A percentile compares a stretch with the other conserved stretches of the same genome.
Evolutionary conservation across 1,284 basidiomycete genomes (phyloP).

Genomic region (Apiotrichum montevideense): DNA sequence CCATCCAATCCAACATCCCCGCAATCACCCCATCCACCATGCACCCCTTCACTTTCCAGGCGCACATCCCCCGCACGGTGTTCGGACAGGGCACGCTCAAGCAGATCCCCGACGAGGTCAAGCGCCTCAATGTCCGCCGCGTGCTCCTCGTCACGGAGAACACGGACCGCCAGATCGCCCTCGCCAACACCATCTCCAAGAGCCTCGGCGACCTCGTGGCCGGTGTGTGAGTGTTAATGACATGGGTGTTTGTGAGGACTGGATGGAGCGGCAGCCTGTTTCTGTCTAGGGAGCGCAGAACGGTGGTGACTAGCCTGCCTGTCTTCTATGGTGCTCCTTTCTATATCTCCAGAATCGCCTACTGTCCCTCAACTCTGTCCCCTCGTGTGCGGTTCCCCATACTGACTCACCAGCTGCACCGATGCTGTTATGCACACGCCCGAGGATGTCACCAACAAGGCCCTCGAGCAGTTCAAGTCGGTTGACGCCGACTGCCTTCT

Average conservation of each 20-base stretch:
- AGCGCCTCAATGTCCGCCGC: slow-evolving; percentile 38
- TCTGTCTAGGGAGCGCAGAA: too few relatives aligned
- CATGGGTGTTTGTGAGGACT: too few relatives aligned
- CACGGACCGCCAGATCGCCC: slow-evolving; percentile 22
- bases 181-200: slow-evolving; percentile 32
- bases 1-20: slow-evolving; percentile 6
- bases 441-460: slow-evolving; percentile 46
- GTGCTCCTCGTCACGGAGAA: slow-evolving; percentile 44
- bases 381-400: too few relatives aligned
- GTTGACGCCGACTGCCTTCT: slow-evolving; percentile 46
- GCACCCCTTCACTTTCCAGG: slow-evolving; percentile 14
- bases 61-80: slow-evolving; percentile 47
- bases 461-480: slow-evolving; percentile 29
- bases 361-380: too few relatives aligned
- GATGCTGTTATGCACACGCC: slow-evolving; percentile 52
- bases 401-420: slow-evolving; percentile 21
- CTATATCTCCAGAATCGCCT: too few relatives aligned
- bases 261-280: too few relatives aligned
- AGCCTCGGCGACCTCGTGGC: slow-evolving; percentile 28
- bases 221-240: slow-evolving; percentile 23
- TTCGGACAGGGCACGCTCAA: slow-evolving; percentile 48
- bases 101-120: slow-evolving; percentile 46
- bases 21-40: slow-evolving; percentile 34
- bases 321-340: too few relatives aligned
- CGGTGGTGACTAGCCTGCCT: too few relatives aligned